Evolutionary conservation across 139 green algal species (phyloP), one percentile per base, ranked within the genome.

Genomic region (Eudorina sp.): DNA sequence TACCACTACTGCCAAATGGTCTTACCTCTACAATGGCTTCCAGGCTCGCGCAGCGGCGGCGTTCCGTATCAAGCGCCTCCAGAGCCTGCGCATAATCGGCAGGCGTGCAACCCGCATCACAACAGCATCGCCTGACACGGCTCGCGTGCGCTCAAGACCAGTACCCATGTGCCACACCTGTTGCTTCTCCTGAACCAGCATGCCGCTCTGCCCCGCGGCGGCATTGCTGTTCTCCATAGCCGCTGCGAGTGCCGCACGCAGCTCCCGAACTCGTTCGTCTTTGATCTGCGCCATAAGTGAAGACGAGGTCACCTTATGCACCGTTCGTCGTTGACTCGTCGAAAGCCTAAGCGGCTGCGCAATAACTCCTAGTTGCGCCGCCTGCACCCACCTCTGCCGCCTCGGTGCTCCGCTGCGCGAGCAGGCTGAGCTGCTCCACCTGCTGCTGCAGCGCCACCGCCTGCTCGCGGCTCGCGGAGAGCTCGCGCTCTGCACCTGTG

Each of bases 221-320:
- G 78, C 53, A 1, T 3, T 45, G 29, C 55, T 58, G 21, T 43
- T 83, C 41, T 58, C 23, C 13, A 91, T 16, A 9, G 90, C 88
- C 4, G 77, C 51, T 34, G 90, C 60, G 11, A 91, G 77, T 0
- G 90, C 90, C 9, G 90, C 55, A 6, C 90, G 77, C 43, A 93
- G 84, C 88, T 93, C 90, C 31, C 66, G 68, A 34, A 93, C 86
- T 1, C 90, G 90, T 23, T 91, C 74, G 18, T 90, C 83, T 46
- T 93, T 93, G 45, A 51, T 66, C 86, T 90, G 66, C 66, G n/a
- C n/a, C n/a, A n/a, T n/a, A n/a, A n/a, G n/a, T n/a, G 4, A n/a
- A 66, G 55, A 66, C 23, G 55, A 66, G 4, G 55, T 66, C 18
- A 55, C 48, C n/a, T n/a, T n/a, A n/a, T n/a, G n/a, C n/a, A n/a